These are phyloP conservation scores for Bryoglossum gracile DNA, from an alignment of 495 filamentous ascomycete species.

Conservation along the genomic window DNA sequence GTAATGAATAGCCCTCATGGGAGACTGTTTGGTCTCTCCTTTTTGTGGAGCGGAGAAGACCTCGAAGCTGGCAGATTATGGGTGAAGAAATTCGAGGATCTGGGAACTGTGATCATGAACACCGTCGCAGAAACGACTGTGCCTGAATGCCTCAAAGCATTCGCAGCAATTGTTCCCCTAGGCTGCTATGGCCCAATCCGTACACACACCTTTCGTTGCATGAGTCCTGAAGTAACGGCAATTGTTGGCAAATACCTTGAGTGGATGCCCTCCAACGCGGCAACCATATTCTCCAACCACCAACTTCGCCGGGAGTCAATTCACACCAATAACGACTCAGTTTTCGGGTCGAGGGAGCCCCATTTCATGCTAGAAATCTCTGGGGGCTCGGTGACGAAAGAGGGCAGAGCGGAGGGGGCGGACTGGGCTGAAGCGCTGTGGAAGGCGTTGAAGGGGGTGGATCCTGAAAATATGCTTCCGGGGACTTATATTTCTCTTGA, in stretches of 20 bases:
- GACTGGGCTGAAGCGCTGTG: conserved; percentile 26
- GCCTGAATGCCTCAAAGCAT: conserved; percentile 17
- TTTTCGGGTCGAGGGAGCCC: conserved; percentile 29
- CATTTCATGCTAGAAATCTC: conserved; percentile 37
- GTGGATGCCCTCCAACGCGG: conserved; percentile 25
- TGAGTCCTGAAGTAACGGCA: conserved; percentile 23
- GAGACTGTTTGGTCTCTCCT: conserved; percentile 19
- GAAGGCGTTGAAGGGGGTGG: conserved; percentile 17
- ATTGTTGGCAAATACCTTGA: conserved; percentile 21
- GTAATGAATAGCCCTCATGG: conserved; percentile 25
- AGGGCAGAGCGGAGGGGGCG: neutral
- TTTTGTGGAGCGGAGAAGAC: conserved; percentile 30
- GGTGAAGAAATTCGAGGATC: conserved; percentile 26
- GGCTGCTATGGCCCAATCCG: conserved; percentile 21
- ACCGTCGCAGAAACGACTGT: conserved; percentile 27
- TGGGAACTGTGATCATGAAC: conserved; percentile 25
- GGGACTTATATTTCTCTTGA: conserved; percentile 28
- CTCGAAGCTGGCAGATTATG: conserved; percentile 26
- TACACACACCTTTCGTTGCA: conserved; percentile 22
- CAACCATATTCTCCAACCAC: conserved; percentile 29
- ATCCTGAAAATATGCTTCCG: conserved; percentile 23
- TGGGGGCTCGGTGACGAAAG: conserved; percentile 9
- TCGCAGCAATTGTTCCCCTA: conserved; percentile 18
- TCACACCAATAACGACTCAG: conserved; percentile 15
- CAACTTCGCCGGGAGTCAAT: conserved; percentile 26